Base-by-base conservation (phyloP, 2,329 filamentous ascomycete genomes). In the Cladosporium sp. region DNA sequence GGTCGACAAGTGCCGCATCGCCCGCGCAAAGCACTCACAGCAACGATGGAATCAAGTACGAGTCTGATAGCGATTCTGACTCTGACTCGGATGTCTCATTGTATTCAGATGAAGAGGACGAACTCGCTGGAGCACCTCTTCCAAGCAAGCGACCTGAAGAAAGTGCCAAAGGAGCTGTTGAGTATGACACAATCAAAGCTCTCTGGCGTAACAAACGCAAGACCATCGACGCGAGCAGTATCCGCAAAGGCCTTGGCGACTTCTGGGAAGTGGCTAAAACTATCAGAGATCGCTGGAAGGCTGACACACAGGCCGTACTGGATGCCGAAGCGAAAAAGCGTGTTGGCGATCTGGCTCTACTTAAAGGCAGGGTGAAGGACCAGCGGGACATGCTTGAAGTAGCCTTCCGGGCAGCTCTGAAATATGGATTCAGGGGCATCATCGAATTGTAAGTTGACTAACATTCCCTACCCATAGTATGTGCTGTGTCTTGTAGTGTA, bases 251-350 rank as follows among this genome's bases (percentile, higher is more conserved):
- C 44, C 73, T 86, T 61, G 76, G 77, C 50, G 76, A 80, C 42
- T 82, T 83, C 65, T 84, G 83, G 74, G 82, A 85, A 49, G 74
- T 85, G 44, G 74, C 86, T 59, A 82, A 82, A 66, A 77, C 77
- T 6, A 78, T 86, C 57, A 78, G 83, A 58, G 83, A 86, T 67
- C 75, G 80, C 36, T 87, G 83, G 83, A 85, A 84, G 66, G 72
- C 76, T 34, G 82, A 83, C 63, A 78, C 75, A 42, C 78, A 80
- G 61, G 78, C 79, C 22, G 75, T 86, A 61, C 78, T 80, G 61
- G 75, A 80, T 61, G 83, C 84, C 10, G 82, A 84, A 64, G 80
- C 83, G 58, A 77, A 82, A 68, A 80, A 82, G 65, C 75, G 80
- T 64, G 75, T 74, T 60, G 73, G 77, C 50, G 81, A 83, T 67